Evolutionary conservation across 2,329 filamentous ascomycete species (phyloP).

Genomic region (Penicillium sp.): DNA sequence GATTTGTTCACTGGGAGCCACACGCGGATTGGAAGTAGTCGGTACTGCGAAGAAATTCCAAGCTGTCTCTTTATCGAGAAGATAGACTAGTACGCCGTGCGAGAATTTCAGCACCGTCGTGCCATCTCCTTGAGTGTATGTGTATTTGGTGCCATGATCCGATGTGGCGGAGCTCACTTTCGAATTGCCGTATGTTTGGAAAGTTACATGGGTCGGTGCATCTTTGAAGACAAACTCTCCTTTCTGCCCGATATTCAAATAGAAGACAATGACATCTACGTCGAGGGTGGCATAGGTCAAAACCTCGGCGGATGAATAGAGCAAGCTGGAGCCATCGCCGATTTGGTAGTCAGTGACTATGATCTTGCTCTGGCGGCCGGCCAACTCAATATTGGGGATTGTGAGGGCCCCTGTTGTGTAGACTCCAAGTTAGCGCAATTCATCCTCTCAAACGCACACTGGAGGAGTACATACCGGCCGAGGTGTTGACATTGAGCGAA

Average conservation of each 20-base stretch:
- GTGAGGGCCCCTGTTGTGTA: conserved; percentile 21
- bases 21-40: conserved; percentile 47
- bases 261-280: conserved; percentile 50
- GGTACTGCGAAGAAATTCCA: conserved; percentile 59
- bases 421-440: conserved; percentile 16
- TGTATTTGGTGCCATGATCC: conserved; percentile 38
- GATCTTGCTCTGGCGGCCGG: conserved; percentile 56
- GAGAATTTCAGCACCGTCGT: conserved; percentile 51
- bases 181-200: conserved; percentile 44
- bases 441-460: background rate
- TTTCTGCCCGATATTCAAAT: conserved; percentile 50
- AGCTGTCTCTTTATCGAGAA: conserved; percentile 55
- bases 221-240: conserved; percentile 54
- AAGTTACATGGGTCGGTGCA: conserved; percentile 35
- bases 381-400: conserved; percentile 49
- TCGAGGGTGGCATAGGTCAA: conserved; percentile 47
- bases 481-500: conserved; percentile 50
- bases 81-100: conserved; percentile 52
- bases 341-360: conserved; percentile 55
- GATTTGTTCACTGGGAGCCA: conserved; percentile 49
- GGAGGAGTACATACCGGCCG: conserved; percentile 43
- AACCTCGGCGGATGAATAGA: conserved; percentile 55
- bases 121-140: conserved; percentile 51
- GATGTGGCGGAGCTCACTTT: conserved; percentile 33
- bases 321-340: conserved; percentile 46